Evolutionary conservation across 2,329 filamentous ascomycete genomes (phyloP).

Genomic region (Exophiala mesophila): DNA sequence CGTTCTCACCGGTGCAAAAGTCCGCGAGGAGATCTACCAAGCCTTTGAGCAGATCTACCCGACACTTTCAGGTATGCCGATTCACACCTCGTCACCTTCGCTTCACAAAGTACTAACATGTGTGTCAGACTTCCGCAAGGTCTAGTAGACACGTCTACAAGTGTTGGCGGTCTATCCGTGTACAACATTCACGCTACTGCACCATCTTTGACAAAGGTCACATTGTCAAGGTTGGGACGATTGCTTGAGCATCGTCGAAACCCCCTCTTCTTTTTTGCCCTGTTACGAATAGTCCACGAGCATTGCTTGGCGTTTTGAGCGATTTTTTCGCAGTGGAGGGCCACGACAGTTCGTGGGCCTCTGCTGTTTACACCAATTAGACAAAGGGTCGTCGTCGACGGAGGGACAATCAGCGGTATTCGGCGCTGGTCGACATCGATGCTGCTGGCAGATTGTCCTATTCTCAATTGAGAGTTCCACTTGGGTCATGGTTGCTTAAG

Average conservation of each 20-base stretch:
- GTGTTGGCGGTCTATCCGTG: slow-evolving; percentile 11
- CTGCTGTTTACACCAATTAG: slow-evolving; percentile 24
- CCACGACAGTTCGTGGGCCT: no score
- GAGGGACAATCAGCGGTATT: slow-evolving; percentile 21
- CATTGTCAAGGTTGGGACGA: slow-evolving; percentile 8
- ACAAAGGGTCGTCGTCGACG: slow-evolving; percentile 25
- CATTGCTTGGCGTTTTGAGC: slow-evolving; percentile 28
- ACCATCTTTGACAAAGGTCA: slow-evolving; percentile 13
- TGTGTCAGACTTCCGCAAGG: slow-evolving; percentile 58
- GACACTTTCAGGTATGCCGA: slow-evolving; percentile 75
- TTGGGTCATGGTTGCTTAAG: slow-evolving; percentile 2
- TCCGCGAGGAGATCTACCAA: slow-evolving; percentile 96
- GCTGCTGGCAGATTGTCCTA: slow-evolving; percentile 14
- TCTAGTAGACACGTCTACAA: slow-evolving; percentile 38
- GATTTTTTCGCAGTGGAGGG: slow-evolving; percentile 17
- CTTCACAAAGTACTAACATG: no score
- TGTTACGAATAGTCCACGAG: slow-evolving; percentile 26
- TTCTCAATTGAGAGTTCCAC: slow-evolving; percentile 13
- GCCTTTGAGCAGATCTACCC: slow-evolving; percentile 97
- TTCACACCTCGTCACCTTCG: no score
- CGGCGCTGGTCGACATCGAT: slow-evolving; percentile 26
- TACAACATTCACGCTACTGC: slow-evolving; percentile 16
- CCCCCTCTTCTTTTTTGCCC: slow-evolving; percentile 16
- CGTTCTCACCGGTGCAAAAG: slow-evolving; percentile 93
- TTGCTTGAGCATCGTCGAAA: slow-evolving; percentile 6